These are phyloP conservation scores for Tricholoma sp. DNA, from an alignment of 768 basidiomycete genomes.

Conservation along the genomic window DNA sequence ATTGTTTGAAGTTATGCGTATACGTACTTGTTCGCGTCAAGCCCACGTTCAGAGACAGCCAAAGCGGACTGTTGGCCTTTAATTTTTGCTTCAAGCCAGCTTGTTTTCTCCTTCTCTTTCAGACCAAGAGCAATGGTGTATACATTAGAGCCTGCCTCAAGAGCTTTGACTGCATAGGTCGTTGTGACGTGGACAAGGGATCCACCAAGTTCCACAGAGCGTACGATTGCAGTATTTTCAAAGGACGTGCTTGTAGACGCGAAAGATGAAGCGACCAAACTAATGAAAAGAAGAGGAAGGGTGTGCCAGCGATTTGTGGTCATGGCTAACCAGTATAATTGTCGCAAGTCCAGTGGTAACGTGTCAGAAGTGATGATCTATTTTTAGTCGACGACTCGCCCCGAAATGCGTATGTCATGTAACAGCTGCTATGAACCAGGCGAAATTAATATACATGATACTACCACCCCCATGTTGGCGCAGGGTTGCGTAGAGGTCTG, in stretches of 20 bases:
- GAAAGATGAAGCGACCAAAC: constrained; percentile 33
- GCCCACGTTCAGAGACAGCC: constrained; percentile 40
- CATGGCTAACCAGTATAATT: constrained; percentile 24
- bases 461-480: constrained; percentile 78
- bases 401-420: too few species aligned
- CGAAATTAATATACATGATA: neutral
- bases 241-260: constrained; percentile 46
- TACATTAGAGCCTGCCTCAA: constrained; percentile 50
- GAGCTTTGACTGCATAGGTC: constrained; percentile 77
- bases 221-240: constrained; percentile 87
- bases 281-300: constrained; percentile 43
- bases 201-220: constrained; percentile 86
- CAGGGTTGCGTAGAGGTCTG: constrained; percentile 68
- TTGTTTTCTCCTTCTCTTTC: constrained; percentile 61
- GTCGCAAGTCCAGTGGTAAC: constrained; percentile 16
- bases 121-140: constrained; percentile 68
- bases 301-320: constrained; percentile 39
- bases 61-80: constrained; percentile 64
- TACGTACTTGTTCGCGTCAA: constrained; percentile 49
- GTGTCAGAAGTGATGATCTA: constrained; percentile 19
- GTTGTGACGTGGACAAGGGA: constrained; percentile 85
- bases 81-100: constrained; percentile 76
- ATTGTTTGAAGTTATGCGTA: neutral
- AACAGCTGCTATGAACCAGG: too few species aligned
- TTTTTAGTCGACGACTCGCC: constrained; percentile 13